Evolutionary conservation across 2,329 filamentous ascomycete species (phyloP).

Genomic region (Graphilbum ipis-grandicollis): DNA sequence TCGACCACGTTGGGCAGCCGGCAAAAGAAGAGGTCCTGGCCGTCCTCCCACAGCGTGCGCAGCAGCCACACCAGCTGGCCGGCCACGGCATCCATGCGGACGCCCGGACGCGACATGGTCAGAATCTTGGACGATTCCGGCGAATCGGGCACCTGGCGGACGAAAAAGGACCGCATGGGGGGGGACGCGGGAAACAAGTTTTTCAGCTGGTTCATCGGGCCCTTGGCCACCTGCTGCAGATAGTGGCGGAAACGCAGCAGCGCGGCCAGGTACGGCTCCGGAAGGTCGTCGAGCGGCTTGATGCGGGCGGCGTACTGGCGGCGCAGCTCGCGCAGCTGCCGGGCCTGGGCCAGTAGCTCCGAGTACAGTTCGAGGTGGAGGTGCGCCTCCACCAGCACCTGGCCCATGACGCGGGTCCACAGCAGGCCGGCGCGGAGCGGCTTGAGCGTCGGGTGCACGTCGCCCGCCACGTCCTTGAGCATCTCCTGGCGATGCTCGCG

Average conservation of each 20-base stretch:
- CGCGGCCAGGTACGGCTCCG: constrained; percentile 19
- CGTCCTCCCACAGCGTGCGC: constrained; percentile 19
- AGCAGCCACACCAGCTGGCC: constrained; percentile 20
- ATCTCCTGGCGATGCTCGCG: constrained; percentile 28
- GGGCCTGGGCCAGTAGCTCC: constrained; percentile 17
- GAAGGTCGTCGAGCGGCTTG: constrained; percentile 17
- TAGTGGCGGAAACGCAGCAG: constrained; percentile 22
- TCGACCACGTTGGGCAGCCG: constrained; percentile 17
- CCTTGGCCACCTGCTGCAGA: constrained; percentile 16
- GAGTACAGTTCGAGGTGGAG: constrained; percentile 20
- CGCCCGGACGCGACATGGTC: constrained; percentile 6
- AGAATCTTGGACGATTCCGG: constrained; percentile 9
- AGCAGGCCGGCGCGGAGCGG: constrained; percentile 11
- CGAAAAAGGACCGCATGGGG: constrained; percentile 18
- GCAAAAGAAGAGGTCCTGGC: neutral
- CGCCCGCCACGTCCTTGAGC: constrained; percentile 20
- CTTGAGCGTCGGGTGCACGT: constrained; percentile 12
- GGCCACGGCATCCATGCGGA: constrained; percentile 10
- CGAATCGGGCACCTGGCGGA: constrained; percentile 10
- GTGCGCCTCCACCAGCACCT: constrained; percentile 16
- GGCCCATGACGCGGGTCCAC: constrained; percentile 21
- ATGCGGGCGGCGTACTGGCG: constrained; percentile 16
- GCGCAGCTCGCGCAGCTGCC: constrained; percentile 14
- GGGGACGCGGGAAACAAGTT: constrained; percentile 19
- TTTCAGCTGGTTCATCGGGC: constrained; percentile 13